A percentile compares a stretch with the other conserved stretches of the same genome.
Evolutionary conservation across 495 filamentous ascomycete species (phyloP).

Genomic region (Pseudoneurospora amorphoporcata): DNA sequence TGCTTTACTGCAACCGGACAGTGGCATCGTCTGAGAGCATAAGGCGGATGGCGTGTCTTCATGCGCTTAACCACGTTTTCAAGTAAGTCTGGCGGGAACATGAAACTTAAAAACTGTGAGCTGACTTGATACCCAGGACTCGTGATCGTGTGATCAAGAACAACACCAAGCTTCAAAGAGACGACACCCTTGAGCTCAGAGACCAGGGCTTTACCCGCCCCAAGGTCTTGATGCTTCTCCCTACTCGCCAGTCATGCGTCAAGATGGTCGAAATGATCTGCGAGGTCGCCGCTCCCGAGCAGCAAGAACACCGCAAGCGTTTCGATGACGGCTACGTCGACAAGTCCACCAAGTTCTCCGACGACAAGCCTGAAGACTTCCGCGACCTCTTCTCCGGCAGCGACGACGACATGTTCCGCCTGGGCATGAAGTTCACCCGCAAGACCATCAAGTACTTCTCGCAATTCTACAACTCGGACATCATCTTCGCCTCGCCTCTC

Average conservation of each 20-base stretch:
- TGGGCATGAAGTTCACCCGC: conserved; percentile 89
- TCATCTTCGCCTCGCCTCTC: conserved; percentile 82
- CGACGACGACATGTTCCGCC: conserved; percentile 90
- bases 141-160: conserved; percentile 88
- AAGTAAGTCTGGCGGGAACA: conserved; percentile 41
- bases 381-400: conserved; percentile 84
- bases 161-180: conserved; percentile 58
- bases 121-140: conserved; percentile 40
- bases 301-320: conserved; percentile 90
- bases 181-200: conserved; percentile 58
- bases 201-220: conserved; percentile 96
- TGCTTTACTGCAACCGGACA: conserved; percentile 66
- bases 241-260: conserved; percentile 76
- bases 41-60: conserved; percentile 65
- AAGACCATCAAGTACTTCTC: conserved; percentile 93
- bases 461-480: conserved; percentile 91
- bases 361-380: conserved; percentile 78
- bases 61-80: conserved; percentile 81
- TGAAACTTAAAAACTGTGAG: background rate
- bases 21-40: conserved; percentile 52
- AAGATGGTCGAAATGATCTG: conserved; percentile 65
- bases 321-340: conserved; percentile 71
- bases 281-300: conserved; percentile 64
- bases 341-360: conserved; percentile 52
- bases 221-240: conserved; percentile 80